A percentile compares a stretch with the other conserved stretches of the same genome.
phyloP scores from a whole-genome alignment of 371 early-diverging fungal species.

The Mortierella sp. region DNA sequence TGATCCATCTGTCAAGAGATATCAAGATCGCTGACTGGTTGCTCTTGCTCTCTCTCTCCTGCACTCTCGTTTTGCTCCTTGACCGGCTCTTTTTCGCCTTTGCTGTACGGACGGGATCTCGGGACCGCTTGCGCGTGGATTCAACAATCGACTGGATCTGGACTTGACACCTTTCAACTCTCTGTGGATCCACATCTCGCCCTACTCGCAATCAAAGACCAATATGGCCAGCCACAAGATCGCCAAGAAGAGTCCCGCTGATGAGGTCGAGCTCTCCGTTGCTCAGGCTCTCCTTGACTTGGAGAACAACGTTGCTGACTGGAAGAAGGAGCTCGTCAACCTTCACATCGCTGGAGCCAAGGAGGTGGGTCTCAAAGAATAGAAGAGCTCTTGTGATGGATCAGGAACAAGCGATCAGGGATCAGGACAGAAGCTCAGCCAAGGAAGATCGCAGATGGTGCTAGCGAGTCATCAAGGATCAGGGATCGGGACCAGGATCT shows the following conservation, averaged over 20 bases:
- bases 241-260: conserved; percentile 87
- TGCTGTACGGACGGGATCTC: too few species aligned
- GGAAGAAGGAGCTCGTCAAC: conserved; percentile 94
- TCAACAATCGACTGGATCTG: too few species aligned
- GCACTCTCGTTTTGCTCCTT: too few species aligned
- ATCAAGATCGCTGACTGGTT: too few species aligned
- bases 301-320: conserved; percentile 93
- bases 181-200: too few species aligned
- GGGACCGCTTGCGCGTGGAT: too few species aligned
- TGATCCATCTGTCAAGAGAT: conserved; percentile 16
- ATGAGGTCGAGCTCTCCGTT: conserved; percentile 93
- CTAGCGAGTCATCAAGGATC: too few species aligned
- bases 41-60: too few species aligned
- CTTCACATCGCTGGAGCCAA: conserved; percentile 95
- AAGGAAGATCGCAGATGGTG: background rate
- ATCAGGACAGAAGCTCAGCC: background rate
- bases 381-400: conserved; percentile 1
- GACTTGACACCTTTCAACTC: too few species aligned
- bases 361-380: conserved; percentile 94
- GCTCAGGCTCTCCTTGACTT: conserved; percentile 96
- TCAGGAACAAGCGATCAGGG: conserved; percentile 1
- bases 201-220: conserved; percentile 10
- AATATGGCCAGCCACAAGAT: conserved; percentile 67
- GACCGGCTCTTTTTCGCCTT: too few species aligned
- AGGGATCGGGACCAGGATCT: too few species aligned